Evolutionary conservation across 192 early-diverging fungal genomes (phyloP), one percentile per base, ranked within the genome.

Genomic region (Coemansia sp.): DNA sequence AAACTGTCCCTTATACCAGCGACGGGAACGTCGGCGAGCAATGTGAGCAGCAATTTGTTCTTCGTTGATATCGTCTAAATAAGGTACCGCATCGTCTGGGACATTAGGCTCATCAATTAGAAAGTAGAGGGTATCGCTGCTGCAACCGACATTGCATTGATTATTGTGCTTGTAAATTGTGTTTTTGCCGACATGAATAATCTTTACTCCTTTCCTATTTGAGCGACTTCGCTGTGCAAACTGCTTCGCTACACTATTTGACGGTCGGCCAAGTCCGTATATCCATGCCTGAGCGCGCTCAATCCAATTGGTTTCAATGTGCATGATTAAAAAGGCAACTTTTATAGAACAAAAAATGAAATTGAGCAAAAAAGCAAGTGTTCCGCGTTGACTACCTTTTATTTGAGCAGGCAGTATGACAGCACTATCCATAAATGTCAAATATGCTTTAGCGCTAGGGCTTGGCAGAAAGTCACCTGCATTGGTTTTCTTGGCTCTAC

Each of bases 1-100:
- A 44, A 48, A 20, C n/a, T 48, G 47, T 19, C 47, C 15, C 47
- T 17, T 48, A 19, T 48, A 19, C 47, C 52, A 31, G 52, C 25
- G 21, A 26, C 25, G 52, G 14, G 72, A 69, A 48, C 65, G 63
- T 31, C 51, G 62, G 5, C 76, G 70, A 7, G 71, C 60, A 26
- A 78, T 57, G 14, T 68, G 59, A 3, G 69, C 76, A 2, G 71
- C 70, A 14, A 78, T 65, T 26, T 60, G 17, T 28, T 68, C 64
- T 17, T 78, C 71, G 53, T 78, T 54, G 37, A 61, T 53, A n/a
- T 78, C 76, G 42, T 78, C 71, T 17, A 78, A 26, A 26, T 69
- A 78, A 11, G 76, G 71, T 37, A 78, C 71, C 2, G 64, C 51
- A 22, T 69, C 51, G 19, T 69, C 70, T 2, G 60, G 60, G 2